These are phyloP conservation scores for Cercophora newfieldiana DNA, from an alignment of 495 filamentous ascomycete genomes.

Conservation along the genomic window DNA sequence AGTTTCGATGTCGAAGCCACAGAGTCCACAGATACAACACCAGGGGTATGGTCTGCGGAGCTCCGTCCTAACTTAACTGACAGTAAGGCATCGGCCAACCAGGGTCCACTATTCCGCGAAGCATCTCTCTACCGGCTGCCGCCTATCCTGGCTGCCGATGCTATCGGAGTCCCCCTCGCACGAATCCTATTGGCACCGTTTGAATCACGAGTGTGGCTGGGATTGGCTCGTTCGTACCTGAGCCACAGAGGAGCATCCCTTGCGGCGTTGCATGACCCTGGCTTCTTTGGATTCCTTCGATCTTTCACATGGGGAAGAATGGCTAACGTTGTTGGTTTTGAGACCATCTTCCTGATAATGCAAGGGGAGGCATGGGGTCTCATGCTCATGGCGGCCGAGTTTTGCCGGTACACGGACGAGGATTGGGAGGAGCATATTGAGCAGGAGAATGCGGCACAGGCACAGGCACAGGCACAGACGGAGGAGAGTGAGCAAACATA, in stretches of 20 bases:
- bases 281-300: conserved; percentile 17
- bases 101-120: conserved; percentile 38
- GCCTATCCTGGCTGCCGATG: conserved; percentile 37
- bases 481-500: background rate
- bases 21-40: conserved; percentile 37
- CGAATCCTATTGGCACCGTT: conserved; percentile 37
- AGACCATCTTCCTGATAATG: conserved; percentile 34
- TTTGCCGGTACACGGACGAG: conserved; percentile 35
- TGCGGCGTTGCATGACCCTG: conserved; percentile 17
- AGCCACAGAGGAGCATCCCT: conserved; percentile 28
- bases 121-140: conserved; percentile 40
- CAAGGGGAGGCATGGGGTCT: conserved; percentile 37
- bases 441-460: background rate
- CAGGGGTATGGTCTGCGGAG: conserved; percentile 58
- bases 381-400: conserved; percentile 31
- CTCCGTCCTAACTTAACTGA: conserved; percentile 47
- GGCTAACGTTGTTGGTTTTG: conserved; percentile 38
- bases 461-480: background rate
- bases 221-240: conserved; percentile 29
- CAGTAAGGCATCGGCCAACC: conserved; percentile 4
- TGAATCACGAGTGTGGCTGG: conserved; percentile 30
- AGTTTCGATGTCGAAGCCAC: conserved; percentile 58
- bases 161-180: conserved; percentile 34
- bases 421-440: conserved; percentile 36
- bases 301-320: conserved; percentile 25